Base-by-base conservation (phyloP, 768 basidiomycete genomes). In the Suillus brevipes region DNA sequence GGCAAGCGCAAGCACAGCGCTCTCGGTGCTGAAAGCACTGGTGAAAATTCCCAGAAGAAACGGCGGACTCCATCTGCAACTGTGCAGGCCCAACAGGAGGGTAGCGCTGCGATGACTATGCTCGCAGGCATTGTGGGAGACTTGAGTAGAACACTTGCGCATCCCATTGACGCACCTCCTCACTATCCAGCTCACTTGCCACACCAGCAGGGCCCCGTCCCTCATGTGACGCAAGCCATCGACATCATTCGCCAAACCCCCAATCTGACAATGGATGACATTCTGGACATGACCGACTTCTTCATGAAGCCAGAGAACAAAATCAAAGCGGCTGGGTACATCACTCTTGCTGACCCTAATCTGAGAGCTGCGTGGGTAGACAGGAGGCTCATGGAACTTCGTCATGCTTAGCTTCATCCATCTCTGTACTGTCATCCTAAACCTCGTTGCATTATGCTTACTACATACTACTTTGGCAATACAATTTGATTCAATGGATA, bases 401-500 rank as follows among this genome's bases (percentile, higher is more conserved):
- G 10, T 38, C 3, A 3, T 28, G 28, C 2, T 28, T 28, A 28
- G 28, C 28, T 2, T 12, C 37, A 38, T 10, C 1, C 9, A 5
- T 37, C 37, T 6, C 37, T 37, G 28, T 28, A 28, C 28, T 38
- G 37, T 38, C n/a, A n/a, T n/a, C 28, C 28, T 28, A 1, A 28
- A 28, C 1, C 28, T 28, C 3, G 28, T 28, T 28, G 28, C 28
- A 28, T 28, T 28, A 28, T 28, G 28, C 28, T n/a, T n/a, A n/a
- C 10, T 38, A 12, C 37, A 12, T 12, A 38, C 28, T 28, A 28
- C 28, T 28, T 28, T 47, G 57, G 6, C 52, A 20, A 45, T 71
- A 66, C 60, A 74, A 74, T 62, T 76, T 74, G 66, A n/a, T 73
- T 72, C 0, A 70, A 9, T 23, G 68, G 69, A 18, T 65, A 69